A percentile compares a stretch with the other conserved stretches of the same genome.
These are phyloP conservation scores for Podila horticola DNA, from an alignment of 192 early-diverging fungal species.

Conservation along the genomic window DNA sequence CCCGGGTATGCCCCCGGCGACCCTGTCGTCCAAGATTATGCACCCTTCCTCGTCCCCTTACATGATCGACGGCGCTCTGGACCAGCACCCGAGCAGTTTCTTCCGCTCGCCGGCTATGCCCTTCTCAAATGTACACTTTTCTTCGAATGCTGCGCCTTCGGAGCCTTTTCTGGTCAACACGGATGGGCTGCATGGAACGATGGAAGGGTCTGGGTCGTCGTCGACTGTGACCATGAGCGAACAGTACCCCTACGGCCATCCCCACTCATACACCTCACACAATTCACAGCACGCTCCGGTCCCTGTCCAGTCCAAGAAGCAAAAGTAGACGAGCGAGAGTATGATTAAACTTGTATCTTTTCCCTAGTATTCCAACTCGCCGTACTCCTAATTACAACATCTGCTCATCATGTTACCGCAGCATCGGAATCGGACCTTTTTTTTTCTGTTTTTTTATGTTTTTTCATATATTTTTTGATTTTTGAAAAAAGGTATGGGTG, in stretches of 20 bases:
- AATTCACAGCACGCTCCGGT: background rate
- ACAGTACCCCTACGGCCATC: background rate
- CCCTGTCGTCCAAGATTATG: background rate
- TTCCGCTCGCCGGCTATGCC: background rate
- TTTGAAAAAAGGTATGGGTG: too few species aligned
- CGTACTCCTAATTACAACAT: too few species aligned
- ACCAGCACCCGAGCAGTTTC: background rate
- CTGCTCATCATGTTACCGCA: too few species aligned
- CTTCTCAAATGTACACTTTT: background rate
- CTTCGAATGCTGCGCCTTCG: background rate
- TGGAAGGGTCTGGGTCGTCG: background rate
- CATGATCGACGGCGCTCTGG: background rate
- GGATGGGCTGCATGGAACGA: background rate
- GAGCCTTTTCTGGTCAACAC: background rate
- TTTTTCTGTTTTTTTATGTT: too few species aligned
- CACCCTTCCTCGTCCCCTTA: background rate
- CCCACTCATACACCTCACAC: background rate
- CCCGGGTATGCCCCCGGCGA: background rate
- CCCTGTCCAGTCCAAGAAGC: conserved; percentile 20
- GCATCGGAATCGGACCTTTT: too few species aligned
- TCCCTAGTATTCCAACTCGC: too few species aligned
- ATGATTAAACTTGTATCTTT: too few species aligned
- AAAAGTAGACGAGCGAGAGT: background rate
- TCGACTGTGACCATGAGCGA: background rate
- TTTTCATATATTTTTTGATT: too few species aligned